Conservation (phyloP, 129 eudicot genomes). For the Tagetes patula region DNA sequence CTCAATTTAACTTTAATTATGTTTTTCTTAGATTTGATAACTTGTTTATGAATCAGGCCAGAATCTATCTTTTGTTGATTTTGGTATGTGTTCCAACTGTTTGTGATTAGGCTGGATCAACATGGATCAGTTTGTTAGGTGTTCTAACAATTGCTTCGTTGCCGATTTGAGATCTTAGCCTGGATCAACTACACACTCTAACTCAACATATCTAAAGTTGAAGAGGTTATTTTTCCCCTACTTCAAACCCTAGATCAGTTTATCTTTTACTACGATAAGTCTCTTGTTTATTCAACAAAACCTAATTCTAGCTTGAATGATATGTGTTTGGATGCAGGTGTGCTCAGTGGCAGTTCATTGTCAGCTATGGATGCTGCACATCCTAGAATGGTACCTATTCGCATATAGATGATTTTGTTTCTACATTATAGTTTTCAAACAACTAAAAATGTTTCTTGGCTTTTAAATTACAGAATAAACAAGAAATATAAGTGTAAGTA, state of each 20-base stretch:
- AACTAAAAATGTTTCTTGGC: neutral
- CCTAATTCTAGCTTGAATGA: neutral
- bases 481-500: neutral
- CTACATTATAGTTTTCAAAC: neutral
- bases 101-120: too few relatives aligned
- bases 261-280: neutral
- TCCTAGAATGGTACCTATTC: conserved; percentile 81
- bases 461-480: neutral
- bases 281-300: neutral
- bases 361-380: conserved; percentile 93
- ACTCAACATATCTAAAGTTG: conserved; percentile 85
- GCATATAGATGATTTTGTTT: conserved; percentile 59
- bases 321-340: conserved; percentile 50
- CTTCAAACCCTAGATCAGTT: conserved; percentile 28
- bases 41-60: too few relatives aligned
- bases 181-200: conserved; percentile 92
- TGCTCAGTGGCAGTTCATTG: conserved; percentile 92
- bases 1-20: too few relatives aligned
- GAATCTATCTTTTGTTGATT: too few relatives aligned
- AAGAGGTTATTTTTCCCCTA: conserved; percentile 60
- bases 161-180: conserved; percentile 76
- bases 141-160: conserved; percentile 49
- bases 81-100: too few relatives aligned
- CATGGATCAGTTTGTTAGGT: too few relatives aligned
- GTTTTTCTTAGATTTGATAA: too few relatives aligned